Evolutionary conservation across 441 rosid species (phyloP), one percentile per base, ranked within the genome.

Genomic region (Croton setiger): DNA sequence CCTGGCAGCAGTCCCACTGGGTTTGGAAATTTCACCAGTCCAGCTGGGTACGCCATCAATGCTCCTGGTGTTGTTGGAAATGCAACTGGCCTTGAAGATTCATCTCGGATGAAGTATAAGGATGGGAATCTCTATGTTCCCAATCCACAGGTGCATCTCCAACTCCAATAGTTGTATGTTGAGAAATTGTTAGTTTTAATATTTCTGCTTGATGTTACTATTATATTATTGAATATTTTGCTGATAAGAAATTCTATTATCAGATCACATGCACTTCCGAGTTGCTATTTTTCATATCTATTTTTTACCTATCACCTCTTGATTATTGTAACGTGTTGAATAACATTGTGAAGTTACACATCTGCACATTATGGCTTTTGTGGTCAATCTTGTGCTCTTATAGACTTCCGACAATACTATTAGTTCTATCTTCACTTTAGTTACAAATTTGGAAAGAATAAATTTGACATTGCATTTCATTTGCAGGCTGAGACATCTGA

Each of bases 41-140:
- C 93, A 31, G 66, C 82, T 59, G 95, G 92, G 52, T 93, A 89
- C 83, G 86, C 90, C 48, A 79, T 89, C 27, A 93, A 85, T 78
- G 73, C 91, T 66, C 83, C 95, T 67, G 91, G 87, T 64, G 86
- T 91, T 23, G 88, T 86, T 61, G 94, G 90, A 58, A 84, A 76
- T 74, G 86, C 87, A 56, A 64, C 85, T 3, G 95, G 94, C 74
- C 84, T 84, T 37, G 97, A 93, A 64, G 97, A 90, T 78, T 81
- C 94, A 48, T 85, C 97, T 71, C 89, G 96, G 74, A 84, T 88
- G 72, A 93, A 89, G 75, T 89, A 89, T 73, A 93, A 93, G 78
- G 96, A 91, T 76, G 85, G 81, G 71, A 91, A 83, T 72, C 81
- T 89, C 31, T 93, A 88, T 67, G 83, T 84, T 66, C 88, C 93